A percentile compares a stretch with the other conserved stretches of the same genome.
Evolutionary conservation across 495 filamentous ascomycete species (phyloP).

Genomic region (Entonaema liquescens): DNA sequence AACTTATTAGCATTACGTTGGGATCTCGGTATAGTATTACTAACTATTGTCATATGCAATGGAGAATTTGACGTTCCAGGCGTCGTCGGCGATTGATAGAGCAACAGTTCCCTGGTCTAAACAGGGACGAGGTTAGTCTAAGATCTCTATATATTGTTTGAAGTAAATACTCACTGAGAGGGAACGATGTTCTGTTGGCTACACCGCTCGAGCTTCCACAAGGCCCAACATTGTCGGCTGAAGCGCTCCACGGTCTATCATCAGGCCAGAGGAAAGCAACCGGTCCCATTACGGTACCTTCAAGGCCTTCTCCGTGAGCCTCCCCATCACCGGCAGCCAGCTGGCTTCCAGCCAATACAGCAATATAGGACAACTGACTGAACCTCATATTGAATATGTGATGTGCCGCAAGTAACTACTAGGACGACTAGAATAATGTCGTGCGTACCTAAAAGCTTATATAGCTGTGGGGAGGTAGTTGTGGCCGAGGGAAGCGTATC

Average conservation of each 20-base stretch:
- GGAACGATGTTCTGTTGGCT: conserved; percentile 56
- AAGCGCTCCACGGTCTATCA: conserved; percentile 56
- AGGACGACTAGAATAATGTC: conserved; percentile 3
- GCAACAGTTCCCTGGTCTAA: conserved; percentile 45
- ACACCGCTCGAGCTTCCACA: conserved; percentile 56
- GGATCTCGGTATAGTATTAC: conserved; percentile 1
- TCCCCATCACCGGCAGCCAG: conserved; percentile 29
- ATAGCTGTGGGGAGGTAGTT: conserved; percentile 8
- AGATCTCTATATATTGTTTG: neutral
- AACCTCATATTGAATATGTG: conserved; percentile 36
- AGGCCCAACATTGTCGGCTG: conserved; percentile 56
- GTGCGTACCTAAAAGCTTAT: conserved; percentile 3
- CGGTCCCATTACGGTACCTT: conserved; percentile 57
- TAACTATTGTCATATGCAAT: conserved; percentile 57
- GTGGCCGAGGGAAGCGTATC: conserved; percentile 26
- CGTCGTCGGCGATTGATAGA: conserved; percentile 55
- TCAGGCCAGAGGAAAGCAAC: conserved; percentile 64
- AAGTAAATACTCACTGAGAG: conserved; percentile 40
- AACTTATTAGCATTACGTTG: neutral
- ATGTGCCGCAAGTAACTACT: conserved; percentile 4
- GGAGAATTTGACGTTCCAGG: conserved; percentile 57
- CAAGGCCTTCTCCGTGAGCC: conserved; percentile 44
- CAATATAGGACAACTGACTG: conserved; percentile 34
- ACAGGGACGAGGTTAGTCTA: conserved; percentile 12
- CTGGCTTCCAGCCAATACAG: conserved; percentile 23